Evolutionary conservation across 1,284 basidiomycete genomes (phyloP).

Genomic region (Mixia osmundae): DNA sequence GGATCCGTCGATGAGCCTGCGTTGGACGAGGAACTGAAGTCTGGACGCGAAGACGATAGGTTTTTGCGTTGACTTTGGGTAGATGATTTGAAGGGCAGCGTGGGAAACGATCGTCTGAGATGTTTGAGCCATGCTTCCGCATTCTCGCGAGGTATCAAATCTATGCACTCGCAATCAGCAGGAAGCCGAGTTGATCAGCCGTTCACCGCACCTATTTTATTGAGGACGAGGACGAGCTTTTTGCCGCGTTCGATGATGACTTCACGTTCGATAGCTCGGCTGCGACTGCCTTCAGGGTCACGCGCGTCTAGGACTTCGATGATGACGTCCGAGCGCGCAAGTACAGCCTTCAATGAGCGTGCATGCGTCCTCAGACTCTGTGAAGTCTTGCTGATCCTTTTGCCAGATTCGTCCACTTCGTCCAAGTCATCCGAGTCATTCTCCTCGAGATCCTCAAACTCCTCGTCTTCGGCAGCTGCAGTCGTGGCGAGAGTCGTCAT

Average conservation of each 20-base stretch:
- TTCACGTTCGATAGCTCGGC: conserved; percentile 69
- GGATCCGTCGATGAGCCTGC: conserved; percentile 39
- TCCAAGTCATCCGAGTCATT: conserved; percentile 16
- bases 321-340: conserved; percentile 78
- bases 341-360: conserved; percentile 53
- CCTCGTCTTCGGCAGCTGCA: conserved; percentile 13
- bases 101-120: conserved; percentile 73
- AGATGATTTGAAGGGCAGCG: conserved; percentile 77
- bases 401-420: conserved; percentile 5
- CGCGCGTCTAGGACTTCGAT: conserved; percentile 73
- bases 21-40: conserved; percentile 42
- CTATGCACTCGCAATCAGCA: conserved; percentile 26
- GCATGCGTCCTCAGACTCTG: conserved; percentile 23
- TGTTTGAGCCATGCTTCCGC: conserved; percentile 76
- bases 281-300: conserved; percentile 73
- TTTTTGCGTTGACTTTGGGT: conserved; percentile 55
- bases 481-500: conserved; percentile 14
- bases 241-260: conserved; percentile 60
- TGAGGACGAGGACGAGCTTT: conserved; percentile 64
- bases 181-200: background rate
- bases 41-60: conserved; percentile 52
- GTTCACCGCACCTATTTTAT: conserved; percentile 56
- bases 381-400: too few species aligned
- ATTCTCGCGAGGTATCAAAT: conserved; percentile 69
- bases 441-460: conserved; percentile 4